Evolutionary conservation across 1,139 yeast species (phyloP), one percentile per base, ranked within the genome.

Genomic region (Sugiyamaella neomexicana): DNA sequence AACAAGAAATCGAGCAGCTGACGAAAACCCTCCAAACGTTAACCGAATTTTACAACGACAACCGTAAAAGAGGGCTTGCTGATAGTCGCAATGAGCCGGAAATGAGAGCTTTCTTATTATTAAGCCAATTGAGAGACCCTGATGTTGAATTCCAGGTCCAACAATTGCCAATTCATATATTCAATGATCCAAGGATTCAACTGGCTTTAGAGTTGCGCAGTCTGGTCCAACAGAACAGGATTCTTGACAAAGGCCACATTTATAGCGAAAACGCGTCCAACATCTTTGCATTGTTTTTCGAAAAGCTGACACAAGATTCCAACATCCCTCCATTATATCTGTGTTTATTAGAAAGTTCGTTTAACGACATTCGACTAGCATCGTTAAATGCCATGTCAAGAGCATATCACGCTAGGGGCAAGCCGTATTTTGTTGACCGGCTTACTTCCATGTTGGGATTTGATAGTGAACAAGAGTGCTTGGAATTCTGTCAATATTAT

Each of bases 1-100:
- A 95, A 68, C 99, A 93, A 68, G 99, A 95, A 71, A 68, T 93
- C 37, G 99, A 95, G 68, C 99, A 95, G 68, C 80, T 93, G 66
- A 90, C 89, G 67, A 95, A 95, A 67, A 89, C 97, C 0, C 71
- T 95, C 44, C 97, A 93, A 65, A 88, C 99, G 0, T 75, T 95
- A 39, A 80, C 89, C 15, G 97, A 95, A 68, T 87, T 90, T 64
- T 95, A 95, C 65, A 82, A 83, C 55, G 96, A 89, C 63, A 85
- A 86, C 8, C 74, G 96, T 46, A 80, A 83, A 40, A 79, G 80
- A 58, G 93, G 90, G 1, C 83, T 89, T 0, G 66, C 67, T 0
- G 58, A 59, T 20, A 80, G 88, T 53, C 90, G 95, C 0, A 86
- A 87, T 62, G 99, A 95, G 70, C 88, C 98, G 0, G 99, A 95